phyloP scores from a whole-genome alignment of 139 green algal species.

The Pseudopediastrum boryanum region DNA sequence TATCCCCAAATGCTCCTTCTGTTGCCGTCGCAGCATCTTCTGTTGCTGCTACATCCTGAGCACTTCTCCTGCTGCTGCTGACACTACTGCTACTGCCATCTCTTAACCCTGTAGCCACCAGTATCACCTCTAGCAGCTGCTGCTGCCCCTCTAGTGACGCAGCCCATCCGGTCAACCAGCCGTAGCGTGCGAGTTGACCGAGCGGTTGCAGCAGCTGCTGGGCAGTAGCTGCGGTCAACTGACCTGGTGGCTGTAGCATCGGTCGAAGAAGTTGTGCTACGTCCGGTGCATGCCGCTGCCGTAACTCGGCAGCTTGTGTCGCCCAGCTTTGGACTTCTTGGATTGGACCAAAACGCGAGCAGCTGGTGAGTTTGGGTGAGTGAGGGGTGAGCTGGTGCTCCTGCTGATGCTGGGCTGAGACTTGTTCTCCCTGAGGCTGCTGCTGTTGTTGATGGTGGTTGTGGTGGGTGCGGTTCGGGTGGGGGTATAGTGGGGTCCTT shows the following conservation, averaged over 20 bases:
- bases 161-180: not conserved
- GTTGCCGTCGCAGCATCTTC: constrained; percentile 4
- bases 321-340: no score
- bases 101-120: no score
- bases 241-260: no score
- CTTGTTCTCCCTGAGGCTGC: not conserved
- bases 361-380: not conserved
- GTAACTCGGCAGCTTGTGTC: no score
- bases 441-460: no score
- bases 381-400: not conserved
- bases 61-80: constrained; percentile 10
- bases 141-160: constrained; percentile 7
- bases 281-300: no score
- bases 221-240: not conserved
- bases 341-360: not conserved
- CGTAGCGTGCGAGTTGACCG: not conserved
- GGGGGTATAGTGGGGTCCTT: not conserved
- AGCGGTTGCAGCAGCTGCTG: constrained; percentile 4
- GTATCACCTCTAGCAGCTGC: no score
- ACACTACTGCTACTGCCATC: not conserved
- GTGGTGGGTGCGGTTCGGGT: no score
- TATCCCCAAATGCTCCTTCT: not conserved
- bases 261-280: no score
- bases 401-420: not conserved
- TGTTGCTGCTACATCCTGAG: not conserved